These are phyloP conservation scores for Chloris gayana DNA, from an alignment of 176 grass and related monocot genomes.

Conservation along the genomic window DNA sequence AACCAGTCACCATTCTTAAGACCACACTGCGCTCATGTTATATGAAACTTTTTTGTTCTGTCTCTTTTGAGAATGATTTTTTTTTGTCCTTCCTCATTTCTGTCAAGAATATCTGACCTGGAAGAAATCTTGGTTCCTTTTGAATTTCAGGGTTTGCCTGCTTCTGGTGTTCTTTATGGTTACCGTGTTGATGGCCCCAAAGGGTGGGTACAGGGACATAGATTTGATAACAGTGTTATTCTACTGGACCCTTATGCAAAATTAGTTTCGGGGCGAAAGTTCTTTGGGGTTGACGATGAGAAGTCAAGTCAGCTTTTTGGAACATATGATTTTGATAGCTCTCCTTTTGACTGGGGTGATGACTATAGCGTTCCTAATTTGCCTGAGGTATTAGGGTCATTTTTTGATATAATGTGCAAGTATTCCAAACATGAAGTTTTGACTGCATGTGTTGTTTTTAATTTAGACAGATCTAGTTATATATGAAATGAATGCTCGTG, in stretches of 20 bases:
- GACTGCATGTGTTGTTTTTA: constrained; percentile 37
- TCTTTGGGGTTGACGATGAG: constrained; percentile 60
- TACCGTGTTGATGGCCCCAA: constrained; percentile 83
- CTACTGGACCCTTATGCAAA: constrained; percentile 97
- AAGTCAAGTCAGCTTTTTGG: constrained; percentile 61
- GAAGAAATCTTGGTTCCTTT: constrained; percentile 20
- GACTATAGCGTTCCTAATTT: constrained; percentile 81
- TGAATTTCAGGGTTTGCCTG: constrained; percentile 73
- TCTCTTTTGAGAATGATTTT: background rate
- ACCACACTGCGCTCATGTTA: background rate
- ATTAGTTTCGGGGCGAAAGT: constrained; percentile 80
- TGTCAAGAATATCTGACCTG: constrained; percentile 8
- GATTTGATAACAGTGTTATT: constrained; percentile 78
- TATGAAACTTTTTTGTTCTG: background rate
- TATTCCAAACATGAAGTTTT: constrained; percentile 39
- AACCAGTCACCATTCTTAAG: background rate
- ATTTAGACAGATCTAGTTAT: constrained; percentile 96
- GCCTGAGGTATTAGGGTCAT: constrained; percentile 72
- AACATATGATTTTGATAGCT: constrained; percentile 82
- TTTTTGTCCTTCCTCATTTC: background rate
- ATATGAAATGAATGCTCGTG: constrained; percentile 98
- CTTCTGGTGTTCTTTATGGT: constrained; percentile 80
- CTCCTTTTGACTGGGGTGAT: constrained; percentile 90
- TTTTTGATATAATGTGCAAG: constrained; percentile 27
- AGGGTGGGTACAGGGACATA: constrained; percentile 74